Conservation (phyloP, 2,329 filamentous ascomycete species). For the Stachybotrys echinatus region DNA sequence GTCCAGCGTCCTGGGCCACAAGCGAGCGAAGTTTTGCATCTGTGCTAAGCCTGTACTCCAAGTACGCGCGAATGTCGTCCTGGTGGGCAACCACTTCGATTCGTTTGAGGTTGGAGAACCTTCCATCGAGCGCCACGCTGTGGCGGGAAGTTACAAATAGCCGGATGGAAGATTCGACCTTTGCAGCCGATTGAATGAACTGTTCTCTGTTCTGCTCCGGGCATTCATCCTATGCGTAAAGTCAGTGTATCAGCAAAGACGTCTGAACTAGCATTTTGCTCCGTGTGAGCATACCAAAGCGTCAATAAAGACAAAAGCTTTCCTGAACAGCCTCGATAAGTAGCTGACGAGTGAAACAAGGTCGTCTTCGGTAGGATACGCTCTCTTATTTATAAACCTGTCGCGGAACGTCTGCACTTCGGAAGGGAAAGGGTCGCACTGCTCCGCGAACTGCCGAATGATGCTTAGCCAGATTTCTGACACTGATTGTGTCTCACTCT, state of each 20-base stretch:
- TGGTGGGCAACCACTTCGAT: conserved; percentile 1
- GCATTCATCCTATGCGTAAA: conserved; percentile 6
- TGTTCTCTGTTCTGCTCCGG: conserved; percentile 3
- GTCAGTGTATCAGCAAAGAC: not conserved
- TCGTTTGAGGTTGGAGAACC: conserved; percentile 1
- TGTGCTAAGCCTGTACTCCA: conserved; percentile 2
- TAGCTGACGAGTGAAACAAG: conserved; percentile 2
- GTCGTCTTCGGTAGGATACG: conserved; percentile 5
- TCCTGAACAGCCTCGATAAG: conserved; percentile 4
- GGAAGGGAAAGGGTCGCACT: conserved; percentile 4
- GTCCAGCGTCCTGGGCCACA: conserved; percentile 1
- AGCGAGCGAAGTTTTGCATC: conserved; percentile 4
- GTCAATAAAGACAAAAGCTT: conserved; percentile 6
- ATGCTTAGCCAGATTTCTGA: conserved; percentile 5
- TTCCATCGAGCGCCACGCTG: conserved; percentile 3
- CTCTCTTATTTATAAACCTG: conserved; percentile 6
- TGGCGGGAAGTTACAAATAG: conserved; percentile 5
- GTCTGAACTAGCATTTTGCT: not conserved
- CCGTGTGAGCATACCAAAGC: conserved; percentile 4
- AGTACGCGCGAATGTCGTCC: conserved; percentile 4
- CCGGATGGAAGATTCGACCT: conserved; percentile 3
- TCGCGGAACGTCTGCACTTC: conserved; percentile 6
- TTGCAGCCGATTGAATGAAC: conserved; percentile 2
- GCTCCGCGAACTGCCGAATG: conserved; percentile 6
- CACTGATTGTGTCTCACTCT: conserved; percentile 2